Evolutionary conservation across 768 basidiomycete species (phyloP).

Genomic region (Hemileccinum rubropunctum): DNA sequence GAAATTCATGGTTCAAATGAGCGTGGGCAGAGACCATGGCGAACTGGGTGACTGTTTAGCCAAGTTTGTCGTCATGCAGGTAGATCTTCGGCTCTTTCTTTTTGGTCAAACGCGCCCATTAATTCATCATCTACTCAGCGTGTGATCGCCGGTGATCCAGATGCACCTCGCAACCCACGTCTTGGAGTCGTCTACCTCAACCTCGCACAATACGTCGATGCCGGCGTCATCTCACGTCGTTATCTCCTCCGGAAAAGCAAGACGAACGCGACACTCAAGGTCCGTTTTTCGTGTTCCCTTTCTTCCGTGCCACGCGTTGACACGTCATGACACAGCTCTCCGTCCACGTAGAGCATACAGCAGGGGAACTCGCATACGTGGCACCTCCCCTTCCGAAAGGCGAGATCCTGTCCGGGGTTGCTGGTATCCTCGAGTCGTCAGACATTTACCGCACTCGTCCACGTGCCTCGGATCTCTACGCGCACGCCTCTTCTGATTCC

Average conservation of each 20-base stretch:
- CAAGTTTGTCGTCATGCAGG: slow-evolving; percentile 64
- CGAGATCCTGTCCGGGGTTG: slow-evolving; percentile 69
- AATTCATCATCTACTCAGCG: slow-evolving; percentile 36
- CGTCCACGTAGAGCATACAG: slow-evolving; percentile 52
- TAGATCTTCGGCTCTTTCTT: slow-evolving; percentile 14
- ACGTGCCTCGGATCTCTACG: slow-evolving; percentile 47
- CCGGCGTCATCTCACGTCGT: slow-evolving; percentile 53
- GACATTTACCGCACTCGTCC: slow-evolving; percentile 54
- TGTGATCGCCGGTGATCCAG: slow-evolving; percentile 54
- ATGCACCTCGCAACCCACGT: slow-evolving; percentile 54
- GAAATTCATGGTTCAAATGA: slow-evolving; percentile 55
- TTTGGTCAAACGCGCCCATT: background rate
- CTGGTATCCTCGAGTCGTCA: slow-evolving; percentile 53
- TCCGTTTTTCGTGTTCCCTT: slow-evolving; percentile 19
- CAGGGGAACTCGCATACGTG: slow-evolving; percentile 53
- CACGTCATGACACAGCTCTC: slow-evolving; percentile 44
- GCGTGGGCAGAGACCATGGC: slow-evolving; percentile 50
- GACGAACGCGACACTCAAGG: slow-evolving; percentile 77
- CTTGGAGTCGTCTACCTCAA: slow-evolving; percentile 69
- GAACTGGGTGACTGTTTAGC: slow-evolving; percentile 54
- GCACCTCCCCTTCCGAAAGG: slow-evolving; percentile 69
- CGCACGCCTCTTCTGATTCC: slow-evolving; percentile 21
- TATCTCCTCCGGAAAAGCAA: slow-evolving; percentile 72
- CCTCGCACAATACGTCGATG: slow-evolving; percentile 70
- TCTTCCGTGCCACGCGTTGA: background rate